Evolutionary conservation across 176 grass and related monocot species (phyloP).

Genomic region (Canna indica): DNA sequence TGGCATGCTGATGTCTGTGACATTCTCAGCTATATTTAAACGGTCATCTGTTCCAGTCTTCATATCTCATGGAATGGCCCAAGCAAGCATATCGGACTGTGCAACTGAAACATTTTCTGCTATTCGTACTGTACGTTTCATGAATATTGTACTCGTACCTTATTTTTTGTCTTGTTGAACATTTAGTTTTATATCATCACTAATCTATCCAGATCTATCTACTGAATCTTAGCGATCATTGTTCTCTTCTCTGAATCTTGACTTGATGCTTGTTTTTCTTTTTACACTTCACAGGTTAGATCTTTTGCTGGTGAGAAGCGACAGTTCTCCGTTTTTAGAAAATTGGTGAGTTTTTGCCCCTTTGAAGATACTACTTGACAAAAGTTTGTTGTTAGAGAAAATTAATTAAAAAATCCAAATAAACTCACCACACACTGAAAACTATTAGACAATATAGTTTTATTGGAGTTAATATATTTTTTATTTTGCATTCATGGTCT

Average conservation of each 20-base stretch:
- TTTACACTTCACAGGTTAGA: constrained; percentile 79
- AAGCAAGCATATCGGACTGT: constrained; percentile 89
- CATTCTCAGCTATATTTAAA: constrained; percentile 82
- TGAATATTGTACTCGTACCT: not conserved
- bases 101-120: constrained; percentile 89
- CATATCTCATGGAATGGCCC: constrained; percentile 70
- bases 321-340: constrained; percentile 75
- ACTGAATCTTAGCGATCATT: not conserved
- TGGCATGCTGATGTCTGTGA: not conserved
- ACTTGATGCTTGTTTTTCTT: constrained; percentile 1
- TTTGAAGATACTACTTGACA: not conserved
- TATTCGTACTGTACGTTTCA: constrained; percentile 75
- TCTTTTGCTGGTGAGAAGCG: constrained; percentile 89
- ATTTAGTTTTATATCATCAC: not conserved
- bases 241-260: not conserved
- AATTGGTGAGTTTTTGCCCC: constrained; percentile 45
- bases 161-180: not conserved
- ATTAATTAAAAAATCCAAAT: not conserved
- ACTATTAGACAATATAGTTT: no score
- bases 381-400: no score
- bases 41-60: constrained; percentile 88
- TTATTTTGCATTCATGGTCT: no score
- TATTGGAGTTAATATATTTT: no score
- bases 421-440: no score
- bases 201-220: not conserved